phyloP scores from a whole-genome alignment of 257 asterid species.

The Solanum bulbocastanum region DNA sequence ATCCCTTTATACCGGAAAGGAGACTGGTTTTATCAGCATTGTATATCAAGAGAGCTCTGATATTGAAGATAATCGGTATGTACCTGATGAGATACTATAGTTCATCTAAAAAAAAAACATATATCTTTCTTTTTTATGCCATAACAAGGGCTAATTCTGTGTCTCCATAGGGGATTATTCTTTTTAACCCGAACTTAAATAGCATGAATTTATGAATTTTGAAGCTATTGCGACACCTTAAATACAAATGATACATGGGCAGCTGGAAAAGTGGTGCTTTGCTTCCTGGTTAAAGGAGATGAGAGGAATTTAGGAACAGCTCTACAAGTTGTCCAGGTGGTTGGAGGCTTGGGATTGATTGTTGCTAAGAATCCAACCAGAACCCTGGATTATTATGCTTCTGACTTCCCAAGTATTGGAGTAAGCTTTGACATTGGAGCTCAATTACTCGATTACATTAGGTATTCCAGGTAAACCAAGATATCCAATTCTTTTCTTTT shows the following conservation, averaged over 20 bases:
- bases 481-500: not conserved
- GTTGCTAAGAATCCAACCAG: conserved; percentile 3
- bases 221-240: conserved; percentile 18
- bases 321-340: not conserved
- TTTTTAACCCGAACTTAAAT: not conserved
- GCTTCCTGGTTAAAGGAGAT: conserved; percentile 2
- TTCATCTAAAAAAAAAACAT: not conserved
- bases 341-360: conserved; percentile 27
- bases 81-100: not conserved
- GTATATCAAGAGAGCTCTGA: not conserved
- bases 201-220: not conserved
- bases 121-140: not conserved
- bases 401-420: conserved; percentile 8
- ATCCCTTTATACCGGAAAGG: conserved; percentile 14
- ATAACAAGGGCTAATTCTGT: not conserved
- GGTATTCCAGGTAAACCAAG: conserved; percentile 13
- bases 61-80: not conserved
- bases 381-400: not conserved
- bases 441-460: conserved; percentile 22
- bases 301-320: not conserved
- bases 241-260: conserved; percentile 17
- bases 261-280: conserved; percentile 23
- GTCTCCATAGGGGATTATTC: not conserved
- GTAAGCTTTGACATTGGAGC: conserved; percentile 15
- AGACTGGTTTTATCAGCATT: conserved; percentile 9